These are phyloP conservation scores for Pyricularia pennisetigena DNA, from an alignment of 2,329 filamentous ascomycete species.

Conservation along the genomic window DNA sequence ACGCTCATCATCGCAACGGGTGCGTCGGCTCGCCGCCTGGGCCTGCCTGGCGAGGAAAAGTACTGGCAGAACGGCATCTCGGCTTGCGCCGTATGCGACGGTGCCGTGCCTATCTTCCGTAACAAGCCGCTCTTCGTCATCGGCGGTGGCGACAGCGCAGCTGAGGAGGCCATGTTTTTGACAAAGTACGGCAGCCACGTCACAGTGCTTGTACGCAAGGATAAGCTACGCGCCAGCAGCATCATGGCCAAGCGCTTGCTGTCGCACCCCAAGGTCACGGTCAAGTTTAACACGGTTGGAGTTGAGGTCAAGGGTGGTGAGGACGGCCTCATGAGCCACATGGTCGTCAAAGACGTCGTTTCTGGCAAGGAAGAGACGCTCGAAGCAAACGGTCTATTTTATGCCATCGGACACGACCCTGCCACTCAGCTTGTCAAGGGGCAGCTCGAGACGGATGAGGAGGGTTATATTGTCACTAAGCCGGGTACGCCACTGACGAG, in stretches of 20 bases:
- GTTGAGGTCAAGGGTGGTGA: slow-evolving; percentile 78
- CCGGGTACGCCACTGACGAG: slow-evolving; percentile 84
- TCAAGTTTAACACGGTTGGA: slow-evolving; percentile 75
- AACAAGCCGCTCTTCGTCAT: slow-evolving; percentile 95
- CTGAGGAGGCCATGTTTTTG: slow-evolving; percentile 94
- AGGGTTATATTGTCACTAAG: slow-evolving; percentile 84
- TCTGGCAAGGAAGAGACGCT: slow-evolving; percentile 74
- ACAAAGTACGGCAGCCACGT: slow-evolving; percentile 97
- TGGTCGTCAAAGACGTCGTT: slow-evolving; percentile 71
- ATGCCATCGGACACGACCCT: slow-evolving; percentile 93
- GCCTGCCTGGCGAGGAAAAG: slow-evolving; percentile 79
- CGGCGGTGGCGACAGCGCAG: slow-evolving; percentile 90
- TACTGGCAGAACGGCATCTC: slow-evolving; percentile 98
- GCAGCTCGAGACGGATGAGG: slow-evolving; percentile 73
- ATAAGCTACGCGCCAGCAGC: slow-evolving; percentile 77
- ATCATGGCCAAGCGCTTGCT: slow-evolving; percentile 85
- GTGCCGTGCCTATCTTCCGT: slow-evolving; percentile 92
- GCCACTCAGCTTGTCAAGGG: slow-evolving; percentile 85
- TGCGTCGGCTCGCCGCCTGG: slow-evolving; percentile 76
- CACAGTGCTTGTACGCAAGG: slow-evolving; percentile 82
- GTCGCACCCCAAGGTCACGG: slow-evolving; percentile 79
- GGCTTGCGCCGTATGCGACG: slow-evolving; percentile 95
- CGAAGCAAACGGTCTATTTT: slow-evolving; percentile 88
- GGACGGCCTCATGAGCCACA: slow-evolving; percentile 70
- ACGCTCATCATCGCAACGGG: slow-evolving; percentile 91